phyloP scores from a whole-genome alignment of 768 basidiomycete genomes.

The Strobilomyces confusus region DNA sequence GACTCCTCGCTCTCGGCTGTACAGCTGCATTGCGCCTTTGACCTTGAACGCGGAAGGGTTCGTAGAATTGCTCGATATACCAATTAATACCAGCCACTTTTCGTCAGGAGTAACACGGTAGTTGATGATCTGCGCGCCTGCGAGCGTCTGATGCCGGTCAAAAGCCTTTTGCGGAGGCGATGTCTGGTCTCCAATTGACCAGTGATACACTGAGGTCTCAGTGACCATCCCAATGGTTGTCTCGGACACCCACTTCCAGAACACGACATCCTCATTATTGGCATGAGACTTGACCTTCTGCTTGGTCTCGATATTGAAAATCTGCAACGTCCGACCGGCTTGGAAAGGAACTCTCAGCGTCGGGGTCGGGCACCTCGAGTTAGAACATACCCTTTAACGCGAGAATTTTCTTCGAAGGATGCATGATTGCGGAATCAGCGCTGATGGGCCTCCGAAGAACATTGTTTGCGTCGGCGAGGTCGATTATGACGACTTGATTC shows the following conservation, averaged over 20 bases:
- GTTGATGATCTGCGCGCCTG: conserved; percentile 97
- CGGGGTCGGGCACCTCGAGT: background rate
- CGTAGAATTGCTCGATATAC: conserved; percentile 87
- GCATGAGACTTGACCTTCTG: conserved; percentile 95
- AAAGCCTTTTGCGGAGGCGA: conserved; percentile 89
- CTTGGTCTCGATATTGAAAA: conserved; percentile 98
- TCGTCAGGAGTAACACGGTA: conserved; percentile 91
- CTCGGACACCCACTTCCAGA: conserved; percentile 98
- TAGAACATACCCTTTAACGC: conserved; percentile 73
- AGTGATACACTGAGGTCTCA: conserved; percentile 89
- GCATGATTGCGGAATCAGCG: conserved; percentile 99
- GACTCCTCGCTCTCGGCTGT: conserved; percentile 87
- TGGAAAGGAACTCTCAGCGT: conserved; percentile 8
- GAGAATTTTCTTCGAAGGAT: conserved; percentile 92
- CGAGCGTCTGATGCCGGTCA: conserved; percentile 92
- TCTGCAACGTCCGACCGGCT: conserved; percentile 93
- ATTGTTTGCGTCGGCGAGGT: conserved; percentile 96
- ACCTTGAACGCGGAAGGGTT: conserved; percentile 98
- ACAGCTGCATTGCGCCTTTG: conserved; percentile 97
- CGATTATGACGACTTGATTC: conserved; percentile 98
- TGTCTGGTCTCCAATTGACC: conserved; percentile 72
- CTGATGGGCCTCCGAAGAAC: conserved; percentile 92
- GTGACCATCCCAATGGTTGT: conserved; percentile 93
- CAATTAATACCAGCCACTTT: conserved; percentile 96
- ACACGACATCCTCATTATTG: conserved; percentile 91